These are phyloP conservation scores for Glaciozyma martinii DNA, from an alignment of 768 basidiomycete species.

Conservation along the genomic window DNA sequence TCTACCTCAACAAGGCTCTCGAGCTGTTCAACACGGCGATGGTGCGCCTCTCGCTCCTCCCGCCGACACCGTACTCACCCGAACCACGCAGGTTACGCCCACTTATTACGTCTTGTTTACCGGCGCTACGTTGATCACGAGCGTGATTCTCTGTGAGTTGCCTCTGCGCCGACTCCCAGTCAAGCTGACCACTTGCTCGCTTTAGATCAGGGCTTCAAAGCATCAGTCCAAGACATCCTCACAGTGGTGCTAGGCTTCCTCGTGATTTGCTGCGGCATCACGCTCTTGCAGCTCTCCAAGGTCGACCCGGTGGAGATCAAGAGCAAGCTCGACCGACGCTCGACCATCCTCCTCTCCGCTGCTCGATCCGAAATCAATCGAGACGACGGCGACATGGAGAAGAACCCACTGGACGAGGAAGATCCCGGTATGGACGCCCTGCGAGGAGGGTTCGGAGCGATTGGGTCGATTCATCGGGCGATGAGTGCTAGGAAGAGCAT, in stretches of 20 bases:
- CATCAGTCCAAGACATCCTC: conserved; percentile 66
- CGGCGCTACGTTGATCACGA: conserved; percentile 42
- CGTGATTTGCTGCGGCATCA: conserved; percentile 83
- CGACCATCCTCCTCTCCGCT: conserved; percentile 85
- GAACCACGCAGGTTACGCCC: conserved; percentile 33
- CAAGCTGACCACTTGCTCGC: too few species aligned
- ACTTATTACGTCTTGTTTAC: conserved; percentile 39
- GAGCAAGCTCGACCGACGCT: conserved; percentile 63
- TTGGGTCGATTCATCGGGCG: conserved; percentile 70
- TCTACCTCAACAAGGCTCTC: conserved; percentile 72
- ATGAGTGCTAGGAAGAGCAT: conserved; percentile 32
- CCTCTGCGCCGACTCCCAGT: too few species aligned
- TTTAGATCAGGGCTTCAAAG: conserved; percentile 65
- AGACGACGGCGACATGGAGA: conserved; percentile 45
- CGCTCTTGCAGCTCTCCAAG: conserved; percentile 89
- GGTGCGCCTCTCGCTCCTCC: conserved; percentile 29
- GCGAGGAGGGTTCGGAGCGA: conserved; percentile 61
- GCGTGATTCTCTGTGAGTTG: conserved; percentile 49
- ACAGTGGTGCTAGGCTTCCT: conserved; percentile 79
- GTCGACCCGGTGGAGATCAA: conserved; percentile 71
- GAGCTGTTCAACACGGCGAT: conserved; percentile 72
- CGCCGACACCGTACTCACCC: not conserved
- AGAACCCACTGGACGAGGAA: conserved; percentile 57
- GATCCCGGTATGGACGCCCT: conserved; percentile 90
- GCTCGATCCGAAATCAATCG: conserved; percentile 48